A percentile compares a stretch with the other conserved stretches of the same genome.
These are phyloP conservation scores for Xylaria sp. DNA, from an alignment of 2,329 filamentous ascomycete genomes.

Conservation along the genomic window DNA sequence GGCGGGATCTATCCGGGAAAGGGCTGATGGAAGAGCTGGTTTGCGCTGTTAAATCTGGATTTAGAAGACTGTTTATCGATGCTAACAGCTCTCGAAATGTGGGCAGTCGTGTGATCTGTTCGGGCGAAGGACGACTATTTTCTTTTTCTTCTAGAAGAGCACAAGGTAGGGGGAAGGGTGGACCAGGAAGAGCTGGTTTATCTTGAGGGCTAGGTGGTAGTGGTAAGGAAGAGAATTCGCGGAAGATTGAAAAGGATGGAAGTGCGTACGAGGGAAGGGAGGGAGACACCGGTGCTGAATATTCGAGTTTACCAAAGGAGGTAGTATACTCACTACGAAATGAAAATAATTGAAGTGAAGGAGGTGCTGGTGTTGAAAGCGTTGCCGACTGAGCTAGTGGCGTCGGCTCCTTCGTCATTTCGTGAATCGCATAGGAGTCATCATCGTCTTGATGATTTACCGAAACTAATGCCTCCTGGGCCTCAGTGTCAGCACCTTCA, in stretches of 20 bases:
- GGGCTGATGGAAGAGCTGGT: neutral
- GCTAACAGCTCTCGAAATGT: neutral
- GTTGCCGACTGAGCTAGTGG: neutral
- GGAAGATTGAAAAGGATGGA: neutral
- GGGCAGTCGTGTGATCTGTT: neutral
- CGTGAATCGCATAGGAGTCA: neutral
- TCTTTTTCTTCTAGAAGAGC: neutral
- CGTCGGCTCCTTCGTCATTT: neutral
- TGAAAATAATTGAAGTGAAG: neutral
- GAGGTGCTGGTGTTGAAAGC: neutral
- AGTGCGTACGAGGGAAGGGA: neutral
- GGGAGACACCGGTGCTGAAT: too few relatives aligned
- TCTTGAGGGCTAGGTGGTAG: neutral
- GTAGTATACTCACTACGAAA: neutral
- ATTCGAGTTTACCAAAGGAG: neutral
- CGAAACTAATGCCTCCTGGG: neutral
- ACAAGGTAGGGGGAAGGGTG: neutral
- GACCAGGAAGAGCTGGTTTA: neutral
- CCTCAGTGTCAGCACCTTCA: neutral
- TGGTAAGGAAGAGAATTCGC: neutral
- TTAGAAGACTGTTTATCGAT: neutral
- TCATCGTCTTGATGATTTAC: neutral
- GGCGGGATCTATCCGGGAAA: too few relatives aligned
- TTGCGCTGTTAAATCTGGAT: neutral
- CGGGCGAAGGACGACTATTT: neutral